Evolutionary conservation across 108 stramenopile species (phyloP), one percentile per base, ranked within the genome.

Genomic region (Discostella pseudostelligera): DNA sequence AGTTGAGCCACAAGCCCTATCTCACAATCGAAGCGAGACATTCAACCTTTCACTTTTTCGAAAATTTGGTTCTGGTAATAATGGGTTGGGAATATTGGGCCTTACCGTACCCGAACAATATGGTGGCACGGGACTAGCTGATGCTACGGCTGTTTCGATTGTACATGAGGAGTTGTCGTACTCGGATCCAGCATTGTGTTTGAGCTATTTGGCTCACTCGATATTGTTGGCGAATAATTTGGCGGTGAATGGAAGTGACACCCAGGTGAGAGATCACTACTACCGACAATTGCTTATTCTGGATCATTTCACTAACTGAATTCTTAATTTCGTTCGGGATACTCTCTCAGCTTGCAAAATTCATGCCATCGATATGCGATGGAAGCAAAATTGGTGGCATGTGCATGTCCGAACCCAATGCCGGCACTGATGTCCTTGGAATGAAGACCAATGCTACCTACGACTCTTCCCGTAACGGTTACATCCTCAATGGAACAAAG

Each of bases 351-450:
- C 84, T 84, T 25, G 35, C 51, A 35, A 69, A 65, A 56, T 97
- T 78, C 59, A 59, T 98, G 11, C 96, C 97, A 11, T 69, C 57
- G 1, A 72, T 88, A 14, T 96, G 96, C 62, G 74, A 84, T 22
- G 99, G 97, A 17, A 71, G 50, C 36, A 74, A 70, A 19, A 94
- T 99, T 64, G 92, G 97, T 32, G 99, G 97, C 36, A 98, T 99
- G 99, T 88, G 96, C 59, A 99, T 99, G 99, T 89, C 87, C 59
- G 99, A 99, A 80, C 97, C 99, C 8, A 85, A 86, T 37, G 92
- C 95, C 32, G 98, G 98, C 19, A 99, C 99, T 0, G 99, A 99
- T 69, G 99, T 99, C 1, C 64, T 99, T 35, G 97, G 97, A 10
- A 96, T 99, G 95, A 69, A 62, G 40, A 94, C 99, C 1, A 90